Base-by-base conservation (phyloP, 192 early-diverging fungal species). In the Backusella tuberculispora region DNA sequence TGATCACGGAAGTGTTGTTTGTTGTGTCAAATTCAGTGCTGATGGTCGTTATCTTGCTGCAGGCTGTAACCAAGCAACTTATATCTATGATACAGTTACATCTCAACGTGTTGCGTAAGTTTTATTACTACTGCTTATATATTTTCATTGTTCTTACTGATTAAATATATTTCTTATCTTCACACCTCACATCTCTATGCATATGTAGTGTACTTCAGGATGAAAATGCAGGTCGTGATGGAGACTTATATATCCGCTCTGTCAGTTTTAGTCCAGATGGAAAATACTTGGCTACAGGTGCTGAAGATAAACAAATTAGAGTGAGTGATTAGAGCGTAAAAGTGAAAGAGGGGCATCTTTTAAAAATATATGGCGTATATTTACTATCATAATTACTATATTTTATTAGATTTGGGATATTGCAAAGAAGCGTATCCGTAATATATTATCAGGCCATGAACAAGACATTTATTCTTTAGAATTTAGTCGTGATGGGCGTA, bases 391-490 rank as follows among this genome's bases (percentile, higher is more conserved):
- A 13, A 40, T 9, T 6, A 8, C 21, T 53, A 10, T 50, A 43
- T 40, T 60, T 21, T 21, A 3, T 45, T 77, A 89, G 83, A 87
- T 94, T 60, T 93, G 92, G 92, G 92, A 93, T 72, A 88, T 94
- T 46, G 71, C 77, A 66, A 88, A 83, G 73, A 87, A 85, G 73
- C 79, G 83, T n/a, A 93, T 95, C 48, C 85, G 85, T 45, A 86
- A 87, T 80, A 86, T 86, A 17, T 89, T 97, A 63, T 79, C 83
- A 34, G 98, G 98, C n/a, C 98, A 99, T 78, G 94, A 95, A 63
- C 94, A 96, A 83, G 98, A 99, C 78, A 98, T 99, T 77, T 99
- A 99, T 81, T 94, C 92, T 38, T 84, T 99, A 79, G 98, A 98
- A 73, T 99, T 97, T 87, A 92, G 91, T 70, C 85, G 90, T 29